Conservation (phyloP, 768 basidiomycete species). For the Hygrocybe coccinea region DNA sequence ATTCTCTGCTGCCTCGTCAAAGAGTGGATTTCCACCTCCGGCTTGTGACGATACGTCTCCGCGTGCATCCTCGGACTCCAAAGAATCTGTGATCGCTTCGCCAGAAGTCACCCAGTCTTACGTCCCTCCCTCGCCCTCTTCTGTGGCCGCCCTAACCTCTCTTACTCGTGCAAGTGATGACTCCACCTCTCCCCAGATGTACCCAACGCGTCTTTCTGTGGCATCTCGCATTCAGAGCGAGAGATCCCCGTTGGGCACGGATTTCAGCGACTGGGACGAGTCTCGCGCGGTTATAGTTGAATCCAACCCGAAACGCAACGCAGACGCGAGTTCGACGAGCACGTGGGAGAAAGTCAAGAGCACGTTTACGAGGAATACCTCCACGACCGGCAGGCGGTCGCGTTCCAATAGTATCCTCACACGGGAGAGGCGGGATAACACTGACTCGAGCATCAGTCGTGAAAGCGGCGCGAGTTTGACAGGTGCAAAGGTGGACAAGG, state of each 20-base stretch:
- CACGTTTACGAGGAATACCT: constrained; percentile 60
- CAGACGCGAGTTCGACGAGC: constrained; percentile 49
- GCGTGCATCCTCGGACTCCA: constrained; percentile 53
- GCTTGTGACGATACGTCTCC: constrained; percentile 50
- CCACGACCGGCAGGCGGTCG: constrained; percentile 67
- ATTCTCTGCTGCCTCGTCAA: constrained; percentile 49
- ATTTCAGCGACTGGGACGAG: constrained; percentile 51
- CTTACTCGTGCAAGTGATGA: constrained; percentile 40
- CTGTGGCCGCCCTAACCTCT: constrained; percentile 41
- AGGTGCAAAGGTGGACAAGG: constrained; percentile 56
- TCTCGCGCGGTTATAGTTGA: constrained; percentile 35
- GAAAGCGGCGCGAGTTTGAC: constrained; percentile 72
- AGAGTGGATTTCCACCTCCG: constrained; percentile 42
- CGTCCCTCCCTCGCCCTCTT: constrained; percentile 47
- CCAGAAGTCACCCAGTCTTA: constrained; percentile 44
- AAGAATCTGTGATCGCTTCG: constrained; percentile 57
- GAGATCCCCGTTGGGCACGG: constrained; percentile 49
- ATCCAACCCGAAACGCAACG: constrained; percentile 50
- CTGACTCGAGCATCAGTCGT: constrained; percentile 67
- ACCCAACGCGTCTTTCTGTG: constrained; percentile 57
- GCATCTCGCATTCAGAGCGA: constrained; percentile 58
- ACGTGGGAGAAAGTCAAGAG: constrained; percentile 73
- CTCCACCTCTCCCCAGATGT: constrained; percentile 50
- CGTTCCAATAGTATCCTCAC: constrained; percentile 71
- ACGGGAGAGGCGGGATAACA: constrained; percentile 62